A percentile compares a stretch with the other conserved stretches of the same genome.
phyloP scores from a whole-genome alignment of 371 early-diverging fungal species.

The Rhizopus delemar region DNA sequence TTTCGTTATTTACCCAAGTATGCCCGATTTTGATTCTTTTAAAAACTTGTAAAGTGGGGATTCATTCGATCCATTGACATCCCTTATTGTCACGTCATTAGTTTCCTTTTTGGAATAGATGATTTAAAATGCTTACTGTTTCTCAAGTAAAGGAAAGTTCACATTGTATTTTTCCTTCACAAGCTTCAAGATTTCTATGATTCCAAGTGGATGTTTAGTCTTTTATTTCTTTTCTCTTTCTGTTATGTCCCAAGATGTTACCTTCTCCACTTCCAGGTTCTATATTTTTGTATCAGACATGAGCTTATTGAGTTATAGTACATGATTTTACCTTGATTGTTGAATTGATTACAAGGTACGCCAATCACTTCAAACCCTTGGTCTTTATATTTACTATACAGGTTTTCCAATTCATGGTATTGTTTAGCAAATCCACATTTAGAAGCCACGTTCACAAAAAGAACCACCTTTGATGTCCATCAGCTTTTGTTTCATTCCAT shows the following conservation, averaged over 20 bases:
- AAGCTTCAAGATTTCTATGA: conserved; percentile 18
- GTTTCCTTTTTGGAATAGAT: neutral
- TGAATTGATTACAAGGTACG: conserved; percentile 92
- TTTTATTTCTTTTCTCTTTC: neutral
- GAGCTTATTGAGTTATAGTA: neutral
- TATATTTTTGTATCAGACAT: conserved; percentile 9
- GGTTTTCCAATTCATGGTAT: conserved; percentile 78
- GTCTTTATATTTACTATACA: conserved; percentile 82
- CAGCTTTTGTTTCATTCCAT: neutral
- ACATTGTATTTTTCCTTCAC: conserved; percentile 68
- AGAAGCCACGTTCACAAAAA: conserved; percentile 95
- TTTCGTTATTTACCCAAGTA: conserved; percentile 50
- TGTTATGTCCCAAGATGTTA: neutral
- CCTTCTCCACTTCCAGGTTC: conserved; percentile 56
- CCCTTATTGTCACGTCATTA: conserved; percentile 27
- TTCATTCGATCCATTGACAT: conserved; percentile 81
- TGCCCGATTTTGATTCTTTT: conserved; percentile 63
- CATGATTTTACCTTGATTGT: conserved; percentile 66
- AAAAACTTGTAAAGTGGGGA: conserved; percentile 77
- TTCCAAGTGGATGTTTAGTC: neutral
- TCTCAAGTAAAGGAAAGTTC: conserved; percentile 81
- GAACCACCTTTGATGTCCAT: conserved; percentile 61
- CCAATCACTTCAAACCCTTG: conserved; percentile 75
- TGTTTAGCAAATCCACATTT: conserved; percentile 93
- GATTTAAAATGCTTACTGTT: conserved; percentile 46